Base-by-base conservation (phyloP, 2,329 filamentous ascomycete species). In the Aaosphaeria pasadenensis region DNA sequence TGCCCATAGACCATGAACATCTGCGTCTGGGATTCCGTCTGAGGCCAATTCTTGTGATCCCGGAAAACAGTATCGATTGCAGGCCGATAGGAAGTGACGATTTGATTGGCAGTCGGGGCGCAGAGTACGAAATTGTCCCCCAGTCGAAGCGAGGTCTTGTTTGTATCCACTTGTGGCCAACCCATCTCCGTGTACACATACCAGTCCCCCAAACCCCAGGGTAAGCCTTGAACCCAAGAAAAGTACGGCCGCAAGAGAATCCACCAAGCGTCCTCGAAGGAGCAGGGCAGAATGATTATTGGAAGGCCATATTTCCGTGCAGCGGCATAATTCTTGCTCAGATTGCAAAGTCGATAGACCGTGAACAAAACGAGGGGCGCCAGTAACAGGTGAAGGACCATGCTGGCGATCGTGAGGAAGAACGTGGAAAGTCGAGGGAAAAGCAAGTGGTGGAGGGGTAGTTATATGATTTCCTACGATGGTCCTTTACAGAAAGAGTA, bases 111-210 rank as follows among this genome's bases (percentile, higher is more conserved):
- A 3, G 40, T 44, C n/a, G 61, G 61, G 3, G 58, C 57, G 17
- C 59, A 59, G 4, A 63, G 47, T 5, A 64, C 43, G 39, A 60
- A 58, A 28, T 54, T 60, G 33, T 64, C 60, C 13, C 60, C 57
- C 11, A 59, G 47, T 2, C 51, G 46, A 1, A 33, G 7, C n/a
- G 55, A 13, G 0, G 54, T 54, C 4, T 45, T 46, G 33, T 55
- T 46, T 6, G 48, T 47, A 36, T 63, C 56, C 24, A 55, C 53
- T 5, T 47, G 53, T 5, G 56, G 53, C 61, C 60, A 64, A n/a
- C 60, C 62, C 43, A 59, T 51, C 9, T 51, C 50, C 7, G 47
- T 56, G 50, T 59, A 60, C 2, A 61, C 43, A 29, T 55, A 56
- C 53, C 59, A 63, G 13, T 49, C 29, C 4, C 56, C 56, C 2